Base-by-base conservation (phyloP, 169 alveolate genomes). In the Cryptosporidium meleagridis region DNA sequence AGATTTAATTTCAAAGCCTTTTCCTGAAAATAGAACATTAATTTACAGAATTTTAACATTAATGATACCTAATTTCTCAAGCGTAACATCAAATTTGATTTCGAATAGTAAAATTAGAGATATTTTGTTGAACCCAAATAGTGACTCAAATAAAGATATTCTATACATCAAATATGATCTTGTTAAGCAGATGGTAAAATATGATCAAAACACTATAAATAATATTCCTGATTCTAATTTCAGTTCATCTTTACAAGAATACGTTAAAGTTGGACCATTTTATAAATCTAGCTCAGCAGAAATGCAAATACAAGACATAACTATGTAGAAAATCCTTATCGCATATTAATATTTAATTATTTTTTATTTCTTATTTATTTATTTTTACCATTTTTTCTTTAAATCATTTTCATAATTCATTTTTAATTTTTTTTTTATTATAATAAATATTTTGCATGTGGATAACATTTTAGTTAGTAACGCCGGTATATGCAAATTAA, bases 1-100 rank as follows among this genome's bases (percentile, higher is more conserved):
- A 26, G 75, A 62, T 26, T 21, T 80, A 18, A 59, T 48, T 29
- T 62, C 68, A 41, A 80, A 48, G 23, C 89, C 89, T 12, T 80
- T 80, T 26, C 75, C 89, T 6, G 89, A 80, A 51, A 80, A 62
- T 33, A 80, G 89, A 44, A 80, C 89, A 21, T 35, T 80, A 23
- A 37, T 80, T 39, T 80, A 80, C 29, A 51, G 70, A 6, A 35
- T 80, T 29, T 26, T 80, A 29, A 26, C 89, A 44, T 26, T 65
- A 65, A 80, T 80, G 89, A 65, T 80, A 31, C 89, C 89, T 6
- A 6, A 62, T 65, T 80, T 41, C 44, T 16, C 69, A 9, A 41
- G 10, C 26, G 26, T 80, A 12, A 58, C 89, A 26, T 80, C 89
- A 18, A 62, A 29, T 26, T 33, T 80, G 41, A 33, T 69, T 62